These are phyloP conservation scores for Fusarium sp. DNA, from an alignment of 2,329 filamentous ascomycete genomes.

Conservation along the genomic window DNA sequence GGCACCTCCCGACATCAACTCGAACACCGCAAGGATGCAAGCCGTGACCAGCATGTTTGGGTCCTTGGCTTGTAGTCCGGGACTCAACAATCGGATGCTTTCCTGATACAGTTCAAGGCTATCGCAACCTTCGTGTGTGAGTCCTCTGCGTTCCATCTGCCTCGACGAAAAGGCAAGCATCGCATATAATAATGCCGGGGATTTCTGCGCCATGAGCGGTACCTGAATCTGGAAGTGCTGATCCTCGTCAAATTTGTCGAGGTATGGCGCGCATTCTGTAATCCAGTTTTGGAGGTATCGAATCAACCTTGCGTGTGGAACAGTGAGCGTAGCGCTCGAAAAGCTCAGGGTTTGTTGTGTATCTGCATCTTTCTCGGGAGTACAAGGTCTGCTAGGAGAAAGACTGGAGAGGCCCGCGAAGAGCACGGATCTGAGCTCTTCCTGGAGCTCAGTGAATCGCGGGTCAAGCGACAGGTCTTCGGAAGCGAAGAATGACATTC, in stretches of 20 bases:
- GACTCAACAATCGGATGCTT: conserved; percentile 62
- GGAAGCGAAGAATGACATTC: conserved; percentile 42
- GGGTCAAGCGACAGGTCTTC: conserved; percentile 57
- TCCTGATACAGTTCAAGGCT: conserved; percentile 70
- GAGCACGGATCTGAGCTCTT: conserved; percentile 60
- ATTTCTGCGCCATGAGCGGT: conserved; percentile 63
- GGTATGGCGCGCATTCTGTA: conserved; percentile 63
- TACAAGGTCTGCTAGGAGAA: conserved; percentile 49
- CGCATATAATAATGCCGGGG: conserved; percentile 63
- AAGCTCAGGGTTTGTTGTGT: conserved; percentile 47
- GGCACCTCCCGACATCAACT: conserved; percentile 64
- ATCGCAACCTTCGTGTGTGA: conserved; percentile 63
- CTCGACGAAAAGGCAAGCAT: conserved; percentile 69
- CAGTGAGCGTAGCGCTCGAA: conserved; percentile 46
- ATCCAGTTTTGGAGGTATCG: conserved; percentile 66
- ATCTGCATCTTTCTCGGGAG: conserved; percentile 41
- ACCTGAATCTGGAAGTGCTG: conserved; percentile 68
- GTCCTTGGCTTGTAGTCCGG: conserved; percentile 60
- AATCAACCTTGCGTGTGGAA: conserved; percentile 47
- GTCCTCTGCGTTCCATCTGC: conserved; percentile 66
- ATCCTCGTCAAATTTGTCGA: conserved; percentile 71
- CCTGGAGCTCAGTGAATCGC: conserved; percentile 61
- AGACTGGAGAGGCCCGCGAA: conserved; percentile 53
- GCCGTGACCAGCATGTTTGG: conserved; percentile 63
- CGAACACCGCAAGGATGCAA: conserved; percentile 63